Conservation (phyloP, 2,329 filamentous ascomycete species). For the Hymenoscyphus fructigenus region DNA sequence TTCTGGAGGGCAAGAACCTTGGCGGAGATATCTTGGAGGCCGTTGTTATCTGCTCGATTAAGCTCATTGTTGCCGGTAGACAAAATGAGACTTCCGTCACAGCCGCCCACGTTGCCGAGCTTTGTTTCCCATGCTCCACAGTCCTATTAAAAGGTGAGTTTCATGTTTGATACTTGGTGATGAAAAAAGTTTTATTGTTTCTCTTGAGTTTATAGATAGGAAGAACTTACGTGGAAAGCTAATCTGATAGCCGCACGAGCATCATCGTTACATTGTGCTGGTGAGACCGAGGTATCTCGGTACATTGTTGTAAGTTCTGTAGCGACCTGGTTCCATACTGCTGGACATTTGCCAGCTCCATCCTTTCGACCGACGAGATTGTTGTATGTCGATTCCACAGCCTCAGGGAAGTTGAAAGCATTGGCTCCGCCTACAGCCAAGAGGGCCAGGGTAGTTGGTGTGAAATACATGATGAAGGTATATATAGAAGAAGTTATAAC, state of each 20-base stretch:
- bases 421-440: constrained; percentile 2
- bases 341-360: constrained; percentile 5
- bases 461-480: constrained; percentile 9
- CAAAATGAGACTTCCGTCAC: constrained; percentile 24
- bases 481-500: background rate
- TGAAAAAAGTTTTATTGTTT: background rate
- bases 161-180: background rate
- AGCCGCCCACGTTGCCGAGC: constrained; percentile 20
- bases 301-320: constrained; percentile 13
- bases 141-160: constrained; percentile 21
- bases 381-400: background rate
- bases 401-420: constrained; percentile 7
- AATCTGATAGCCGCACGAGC: constrained; percentile 24
- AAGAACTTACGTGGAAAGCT: constrained; percentile 8
- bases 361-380: background rate
- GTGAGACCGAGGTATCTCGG: constrained; percentile 9
- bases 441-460: background rate
- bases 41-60: constrained; percentile 20
- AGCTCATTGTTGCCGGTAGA: constrained; percentile 10
- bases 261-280: constrained; percentile 22
- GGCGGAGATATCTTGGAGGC: constrained; percentile 20
- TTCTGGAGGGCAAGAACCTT: constrained; percentile 17
- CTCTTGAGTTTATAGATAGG: background rate
- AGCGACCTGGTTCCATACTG: constrained; percentile 2
- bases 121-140: constrained; percentile 21